Base-by-base conservation (phyloP, 345 rosid genomes). In the Citrus cavaleriei region DNA sequence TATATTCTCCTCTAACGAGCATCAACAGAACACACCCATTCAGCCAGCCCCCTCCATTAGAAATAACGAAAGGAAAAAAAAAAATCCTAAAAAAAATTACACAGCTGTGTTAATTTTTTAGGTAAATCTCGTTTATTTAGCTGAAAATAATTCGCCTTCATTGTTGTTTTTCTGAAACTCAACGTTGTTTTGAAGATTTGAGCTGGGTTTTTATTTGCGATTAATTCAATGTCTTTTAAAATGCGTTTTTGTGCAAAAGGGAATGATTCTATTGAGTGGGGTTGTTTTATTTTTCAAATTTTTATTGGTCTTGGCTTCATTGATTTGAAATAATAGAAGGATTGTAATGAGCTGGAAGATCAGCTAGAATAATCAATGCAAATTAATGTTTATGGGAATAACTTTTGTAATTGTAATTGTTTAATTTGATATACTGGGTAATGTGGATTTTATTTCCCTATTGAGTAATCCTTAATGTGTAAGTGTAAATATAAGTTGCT, bases 161-260 rank as follows among this genome's bases (percentile, higher is more conserved):
- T 4, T 49, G 42, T 64, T 32, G 16, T 54, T 54, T 82, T 70
- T 55, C 21, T 25, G 57, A 61, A n/a, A 61, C 74, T 68, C 49
- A 49, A 75, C 6, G 35, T 59, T 2, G 16, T 62, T 74, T 9
- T 68, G 63, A 64, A 54, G 73, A 55, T 78, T 75, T 75, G 40
- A 79, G 75, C 81, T 82, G 63, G 27, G 27, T 0, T 34, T 65
- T 63, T 42, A 7, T 30, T 27, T 16, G 10, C 35, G 3, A 68
- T 60, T n/a, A 27, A 30, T 59, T 70, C 2, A 32, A 68, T 18
- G 35, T 70, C 35, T 34, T 70, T 18, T 22, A 62, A 38, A 75
- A 69, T 63, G n/a, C 30, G 28, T 37, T 25, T 72, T 6, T 30
- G 40, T 42, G 51, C 54, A 40, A 24, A 40, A 38, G 64, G n/a